Evolutionary conservation across 306 rosid species (phyloP).

Genomic region (Dalbergia cochinchinensis): DNA sequence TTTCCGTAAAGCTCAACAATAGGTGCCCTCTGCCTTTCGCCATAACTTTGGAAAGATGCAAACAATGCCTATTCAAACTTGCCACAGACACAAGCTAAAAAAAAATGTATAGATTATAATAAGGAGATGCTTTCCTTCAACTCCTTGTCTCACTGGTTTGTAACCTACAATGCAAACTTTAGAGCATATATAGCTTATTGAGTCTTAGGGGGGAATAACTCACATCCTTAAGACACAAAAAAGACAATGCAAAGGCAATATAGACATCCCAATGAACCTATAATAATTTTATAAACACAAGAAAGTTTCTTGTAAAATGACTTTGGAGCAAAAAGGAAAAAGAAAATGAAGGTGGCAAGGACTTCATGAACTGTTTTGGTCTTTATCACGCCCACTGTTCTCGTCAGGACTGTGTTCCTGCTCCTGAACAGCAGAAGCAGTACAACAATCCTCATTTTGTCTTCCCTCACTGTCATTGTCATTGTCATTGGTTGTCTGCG

Average conservation of each 20-base stretch:
- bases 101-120: constrained; percentile 14
- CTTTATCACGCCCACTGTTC: constrained; percentile 66
- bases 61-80: constrained; percentile 15
- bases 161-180: constrained; percentile 26
- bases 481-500: constrained; percentile 67
- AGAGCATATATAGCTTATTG: constrained; percentile 22
- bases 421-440: constrained; percentile 61
- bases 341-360: constrained; percentile 19
- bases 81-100: background rate
- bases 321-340: constrained; percentile 30
- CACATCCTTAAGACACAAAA: constrained; percentile 33
- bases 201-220: background rate
- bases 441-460: constrained; percentile 58
- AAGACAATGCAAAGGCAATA: constrained; percentile 8
- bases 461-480: constrained; percentile 77
- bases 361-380: constrained; percentile 61
- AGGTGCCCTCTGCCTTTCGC: background rate
- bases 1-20: background rate
- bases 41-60: background rate
- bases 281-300: constrained; percentile 37
- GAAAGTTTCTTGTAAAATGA: constrained; percentile 39
- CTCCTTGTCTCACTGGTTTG: constrained; percentile 42
- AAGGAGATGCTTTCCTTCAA: constrained; percentile 35
- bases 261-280: constrained; percentile 40
- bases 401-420: constrained; percentile 69